Evolutionary conservation across 179 eudicot species (phyloP), one percentile per base, ranked within the genome.

Genomic region (Camellia oleifera): DNA sequence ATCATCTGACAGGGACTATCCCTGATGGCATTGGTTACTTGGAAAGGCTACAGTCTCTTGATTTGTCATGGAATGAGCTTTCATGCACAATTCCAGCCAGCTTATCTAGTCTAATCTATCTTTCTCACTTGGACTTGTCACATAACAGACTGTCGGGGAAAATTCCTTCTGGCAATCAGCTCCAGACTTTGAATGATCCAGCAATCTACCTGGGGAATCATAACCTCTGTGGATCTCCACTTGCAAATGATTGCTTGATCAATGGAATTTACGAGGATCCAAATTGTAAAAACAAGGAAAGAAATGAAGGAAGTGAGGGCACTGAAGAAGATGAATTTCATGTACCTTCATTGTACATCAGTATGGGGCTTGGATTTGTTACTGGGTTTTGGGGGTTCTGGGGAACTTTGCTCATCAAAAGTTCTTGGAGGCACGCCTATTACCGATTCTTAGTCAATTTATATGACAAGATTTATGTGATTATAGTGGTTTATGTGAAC

Each of bases 81-180:
- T 65, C 84, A 0, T 84, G 88, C 13, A 66, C 56, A n/a, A 87
- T 87, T 7, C 88, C 90, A 5, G 5, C 81, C 4, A 79, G 83
- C 77, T 40, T 87, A 14, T 63, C 84, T 2, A 54, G 26, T 5
- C 23, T 89, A 4, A 11, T 12, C 14, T 84, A 8, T 6, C 75
- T 85, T n/a, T n/a, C 44, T 15, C 0, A 0, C 0, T 46, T 85
- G 62, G 77, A 84, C 84, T 23, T 87, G 78, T 87, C 90, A 18
- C 9, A 60, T 50, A 89, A 87, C 68, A 75, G 77, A 66, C 78
- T 89, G n/a, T 78, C 78, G 23, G 88, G 88, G 12, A 48, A 20
- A 46, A 76, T 87, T 72, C 87, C 92, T 1, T 60, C 80, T 0
- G 64, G 87, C 52, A 7, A 7, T 48, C 52, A 48, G 52, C 52